phyloP scores from a whole-genome alignment of 495 filamentous ascomycete genomes.

The Pyrenopolyporus hunteri region DNA sequence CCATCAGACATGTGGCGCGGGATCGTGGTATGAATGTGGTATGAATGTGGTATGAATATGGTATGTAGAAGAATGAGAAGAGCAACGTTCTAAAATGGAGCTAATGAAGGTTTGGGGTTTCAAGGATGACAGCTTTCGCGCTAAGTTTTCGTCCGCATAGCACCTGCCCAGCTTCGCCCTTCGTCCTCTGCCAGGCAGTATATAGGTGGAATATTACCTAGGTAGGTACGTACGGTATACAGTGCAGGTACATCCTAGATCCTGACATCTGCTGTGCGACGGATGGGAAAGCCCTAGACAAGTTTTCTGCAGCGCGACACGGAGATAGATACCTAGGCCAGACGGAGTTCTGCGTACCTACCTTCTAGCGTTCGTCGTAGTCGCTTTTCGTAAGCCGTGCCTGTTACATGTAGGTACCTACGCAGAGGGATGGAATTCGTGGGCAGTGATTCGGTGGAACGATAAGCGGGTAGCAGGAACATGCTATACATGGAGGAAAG shows the following conservation, averaged over 20 bases:
- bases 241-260: neutral
- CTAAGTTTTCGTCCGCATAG: constrained; percentile 3
- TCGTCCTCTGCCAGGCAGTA: too few species aligned
- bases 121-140: constrained; percentile 7
- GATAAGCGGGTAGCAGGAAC: neutral
- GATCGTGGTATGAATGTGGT: too few species aligned
- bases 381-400: too few species aligned
- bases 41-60: neutral
- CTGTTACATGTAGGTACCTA: too few species aligned
- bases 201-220: neutral
- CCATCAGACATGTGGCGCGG: too few species aligned
- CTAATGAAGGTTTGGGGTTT: neutral
- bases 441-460: neutral
- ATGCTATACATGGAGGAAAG: too few species aligned
- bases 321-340: too few species aligned
- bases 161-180: neutral
- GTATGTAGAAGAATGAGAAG: neutral
- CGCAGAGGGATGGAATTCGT: too few species aligned
- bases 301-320: too few species aligned
- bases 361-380: too few species aligned
- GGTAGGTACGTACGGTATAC: neutral
- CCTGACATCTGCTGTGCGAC: constrained; percentile 4
- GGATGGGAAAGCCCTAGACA: neutral
- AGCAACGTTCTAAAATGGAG: neutral
- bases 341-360: too few species aligned